Percentiles rank a stretch among this genome's conserved stretches.
Evolutionary conservation across 768 basidiomycete genomes (phyloP).

Genomic region (Suillus weaverae): DNA sequence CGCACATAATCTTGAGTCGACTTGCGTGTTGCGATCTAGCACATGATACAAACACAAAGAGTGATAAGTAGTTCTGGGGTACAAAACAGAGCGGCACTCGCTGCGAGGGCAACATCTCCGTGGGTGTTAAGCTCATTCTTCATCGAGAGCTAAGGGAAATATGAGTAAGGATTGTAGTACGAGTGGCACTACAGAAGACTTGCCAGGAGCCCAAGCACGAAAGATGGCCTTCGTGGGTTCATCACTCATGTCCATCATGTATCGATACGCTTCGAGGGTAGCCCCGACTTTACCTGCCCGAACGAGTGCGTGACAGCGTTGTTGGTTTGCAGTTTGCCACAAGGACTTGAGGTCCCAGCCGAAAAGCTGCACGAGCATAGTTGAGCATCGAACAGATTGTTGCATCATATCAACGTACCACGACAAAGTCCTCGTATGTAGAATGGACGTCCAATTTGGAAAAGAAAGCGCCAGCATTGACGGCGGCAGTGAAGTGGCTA

Average conservation of each 20-base stretch:
- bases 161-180: neutral
- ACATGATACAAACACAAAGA: neutral
- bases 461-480: neutral
- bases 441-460: neutral
- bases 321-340: neutral
- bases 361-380: neutral
- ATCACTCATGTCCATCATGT: neutral
- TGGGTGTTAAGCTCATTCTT: neutral
- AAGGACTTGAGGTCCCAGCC: neutral
- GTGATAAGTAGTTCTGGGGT: neutral
- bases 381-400: neutral
- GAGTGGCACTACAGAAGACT: neutral
- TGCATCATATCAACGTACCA: neutral
- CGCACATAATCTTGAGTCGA: too few relatives aligned
- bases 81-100: neutral
- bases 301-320: neutral
- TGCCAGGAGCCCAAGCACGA: neutral
- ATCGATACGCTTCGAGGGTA: neutral
- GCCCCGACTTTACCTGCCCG: neutral
- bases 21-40: too few relatives aligned
- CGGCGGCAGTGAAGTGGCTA: neutral
- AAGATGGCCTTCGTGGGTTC: neutral
- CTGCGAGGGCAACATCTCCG: neutral
- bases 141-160: neutral
- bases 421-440: neutral